Evolutionary conservation across 176 grass and related monocot species (phyloP), one percentile per base, ranked within the genome.

Genomic region (Elymus sibiricus): DNA sequence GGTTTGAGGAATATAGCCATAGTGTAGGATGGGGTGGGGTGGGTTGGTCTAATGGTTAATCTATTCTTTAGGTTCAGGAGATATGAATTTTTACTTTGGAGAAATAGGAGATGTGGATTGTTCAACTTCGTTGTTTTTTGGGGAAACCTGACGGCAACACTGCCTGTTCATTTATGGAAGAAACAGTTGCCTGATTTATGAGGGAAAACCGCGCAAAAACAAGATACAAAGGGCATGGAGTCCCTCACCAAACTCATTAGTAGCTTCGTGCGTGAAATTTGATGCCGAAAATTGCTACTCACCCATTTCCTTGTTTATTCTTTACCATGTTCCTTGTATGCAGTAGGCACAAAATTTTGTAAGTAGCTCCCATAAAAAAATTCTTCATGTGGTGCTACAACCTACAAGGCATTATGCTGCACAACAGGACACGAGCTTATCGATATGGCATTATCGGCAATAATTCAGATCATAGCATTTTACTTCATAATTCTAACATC

Each of bases 401-500:
- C 38, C 22, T 64, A 28, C 19, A 63, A 29, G 11, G 21, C 17
- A n/a, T 7, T 31, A 83, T 61, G 53, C 56, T 38, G 9, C 55
- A 35, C 0, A 8, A 80, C 51, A 37, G 9, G 28, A 77, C 19
- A 37, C 32, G 4, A 42, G 55, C 17, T 26, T 16, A 79, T 19
- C 25, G 6, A 14, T 70, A 31, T 40, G 21, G 71, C 6, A 70
- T 70, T 59, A 38, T 42, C 19, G 31, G 29, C 22, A 69, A 39
- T 43, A 27, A 22, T 74, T 74, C 13, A 7, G 19, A 24, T 62
- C 72, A 7, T 8, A 21, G 28, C 44, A 53, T 40, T 85, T 67
- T 55, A n/a, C 43, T 86, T 71, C 31, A 21, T 1, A 42, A 63
- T 82, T 43, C 43, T 83, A 43, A 79, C 78, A 66, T 79, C 32